Conservation (phyloP, 2,329 filamentous ascomycete species). For the Penicillium glabrum region DNA sequence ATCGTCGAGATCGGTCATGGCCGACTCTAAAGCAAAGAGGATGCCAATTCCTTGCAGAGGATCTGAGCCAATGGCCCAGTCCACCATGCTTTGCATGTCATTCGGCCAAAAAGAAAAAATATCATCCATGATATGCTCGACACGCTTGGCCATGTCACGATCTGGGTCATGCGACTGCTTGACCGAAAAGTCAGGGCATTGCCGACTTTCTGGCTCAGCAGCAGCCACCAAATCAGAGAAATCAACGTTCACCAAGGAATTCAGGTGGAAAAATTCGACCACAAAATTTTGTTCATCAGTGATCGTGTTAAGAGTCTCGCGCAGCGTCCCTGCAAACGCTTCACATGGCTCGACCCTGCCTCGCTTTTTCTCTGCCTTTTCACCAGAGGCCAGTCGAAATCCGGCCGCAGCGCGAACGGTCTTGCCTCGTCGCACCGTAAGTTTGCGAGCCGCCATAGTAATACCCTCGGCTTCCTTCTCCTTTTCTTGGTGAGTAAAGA, state of each 20-base stretch:
- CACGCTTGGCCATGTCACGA: conserved; percentile 76
- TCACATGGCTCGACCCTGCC: conserved; percentile 74
- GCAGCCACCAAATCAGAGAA: conserved; percentile 77
- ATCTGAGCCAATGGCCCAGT: conserved; percentile 79
- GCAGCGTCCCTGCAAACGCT: conserved; percentile 74
- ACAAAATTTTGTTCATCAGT: conserved; percentile 96
- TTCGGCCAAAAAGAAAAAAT: conserved; percentile 79
- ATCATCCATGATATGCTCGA: conserved; percentile 85
- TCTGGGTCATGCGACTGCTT: conserved; percentile 85
- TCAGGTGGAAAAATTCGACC: conserved; percentile 94
- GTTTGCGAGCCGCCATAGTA: conserved; percentile 75
- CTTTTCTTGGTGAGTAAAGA: conserved; percentile 91
- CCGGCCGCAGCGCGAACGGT: conserved; percentile 55
- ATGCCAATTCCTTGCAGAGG: conserved; percentile 91
- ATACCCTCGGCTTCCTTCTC: conserved; percentile 72
- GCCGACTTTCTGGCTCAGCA: conserved; percentile 65
- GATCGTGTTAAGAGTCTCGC: conserved; percentile 79
- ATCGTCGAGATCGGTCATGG: conserved; percentile 75
- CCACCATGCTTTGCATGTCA: conserved; percentile 75
- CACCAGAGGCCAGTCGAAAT: conserved; percentile 46
- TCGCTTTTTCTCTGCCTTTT: conserved; percentile 52
- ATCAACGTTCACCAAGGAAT: conserved; percentile 76
- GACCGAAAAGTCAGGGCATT: conserved; percentile 69
- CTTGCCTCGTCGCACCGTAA: conserved; percentile 92
- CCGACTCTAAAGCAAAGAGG: conserved; percentile 75